phyloP scores from a whole-genome alignment of 257 asterid genomes.

The Hygrophila difformis region DNA sequence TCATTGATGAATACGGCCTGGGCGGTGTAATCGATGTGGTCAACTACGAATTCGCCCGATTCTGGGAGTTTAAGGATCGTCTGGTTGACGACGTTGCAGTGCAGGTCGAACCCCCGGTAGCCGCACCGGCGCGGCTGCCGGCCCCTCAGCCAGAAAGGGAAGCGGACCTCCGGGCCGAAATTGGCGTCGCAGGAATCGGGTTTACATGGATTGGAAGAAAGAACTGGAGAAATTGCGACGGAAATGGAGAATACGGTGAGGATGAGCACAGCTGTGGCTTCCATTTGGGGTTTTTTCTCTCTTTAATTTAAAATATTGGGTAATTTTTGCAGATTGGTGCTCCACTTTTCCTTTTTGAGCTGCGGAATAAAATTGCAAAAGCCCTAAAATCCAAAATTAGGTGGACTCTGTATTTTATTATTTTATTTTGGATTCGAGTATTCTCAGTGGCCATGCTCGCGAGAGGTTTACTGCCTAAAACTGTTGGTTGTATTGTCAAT shows the following conservation, averaged over 20 bases:
- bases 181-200: conserved; percentile 35
- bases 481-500: too few species aligned
- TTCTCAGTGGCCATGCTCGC: too few species aligned
- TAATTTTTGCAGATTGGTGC: too few species aligned
- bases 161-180: conserved; percentile 44
- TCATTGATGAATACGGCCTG: conserved; percentile 47
- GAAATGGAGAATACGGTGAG: conserved; percentile 11
- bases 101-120: conserved; percentile 58
- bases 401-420: too few species aligned
- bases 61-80: conserved; percentile 49
- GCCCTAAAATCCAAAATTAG: too few species aligned
- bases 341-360: too few species aligned
- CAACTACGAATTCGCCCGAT: conserved; percentile 64
- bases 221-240: conserved; percentile 13
- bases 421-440: too few species aligned
- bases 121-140: conserved; percentile 47
- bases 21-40: conserved; percentile 40
- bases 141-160: conserved; percentile 50
- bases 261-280: conserved; percentile 10
- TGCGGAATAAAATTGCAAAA: too few species aligned
- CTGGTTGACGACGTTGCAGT: conserved; percentile 42
- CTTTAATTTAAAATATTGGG: too few species aligned
- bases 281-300: conserved; percentile 11
- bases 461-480: too few species aligned
- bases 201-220: conserved; percentile 26